Base-by-base conservation (phyloP, 2,329 filamentous ascomycete species). In the Sporothrix pseudoabietina region DNA sequence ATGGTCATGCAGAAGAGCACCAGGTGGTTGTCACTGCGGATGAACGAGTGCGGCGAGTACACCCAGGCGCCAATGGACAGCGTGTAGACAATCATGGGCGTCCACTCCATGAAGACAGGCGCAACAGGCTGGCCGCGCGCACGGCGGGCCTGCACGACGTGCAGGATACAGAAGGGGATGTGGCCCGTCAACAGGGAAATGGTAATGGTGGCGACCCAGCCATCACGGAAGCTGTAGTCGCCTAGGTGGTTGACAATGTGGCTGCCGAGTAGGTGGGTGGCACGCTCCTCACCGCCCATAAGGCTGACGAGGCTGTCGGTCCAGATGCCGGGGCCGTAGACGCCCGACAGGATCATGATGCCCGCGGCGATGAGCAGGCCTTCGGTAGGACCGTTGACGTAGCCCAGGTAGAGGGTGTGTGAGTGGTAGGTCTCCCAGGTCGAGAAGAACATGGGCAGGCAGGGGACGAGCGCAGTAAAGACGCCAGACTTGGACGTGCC, bases 371-470 rank as follows among this genome's bases (percentile, higher is more conserved):
- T 91, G 71, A 98, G 90, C 47, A 99, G 85, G 26, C 96, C 96
- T 84, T 99, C 96, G 47, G 96, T 99, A 1, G 96, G 96, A 0
- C 96, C 96, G 81, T 99, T 99, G 88, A 99, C 92, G 81, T 95
- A 94, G 72, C 96, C 96, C 14, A 99, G 89, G 82, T 97, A 99
- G 6, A 99, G 85, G 0, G 96, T 98, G 82, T 99, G 96, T 5
- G 96, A 98, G 83, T 99, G 96, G 82, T 98, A 99, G 0, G 96
- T 99, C 84, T 99, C 96, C 96, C 96, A 99, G 1, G 96, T 99
- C 3, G 95, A 98, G 84, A 99, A 98, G 86, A 97, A 99, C 96
- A 99, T 99, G 74, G 96, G 93, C 61, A 99, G 85, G 78, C 94
- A 97, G 1, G 96, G 96, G 75, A 95, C 90, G 59, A 99, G 85